phyloP scores from a whole-genome alignment of 2,329 filamentous ascomycete genomes.

The Cladosporium sp. region DNA sequence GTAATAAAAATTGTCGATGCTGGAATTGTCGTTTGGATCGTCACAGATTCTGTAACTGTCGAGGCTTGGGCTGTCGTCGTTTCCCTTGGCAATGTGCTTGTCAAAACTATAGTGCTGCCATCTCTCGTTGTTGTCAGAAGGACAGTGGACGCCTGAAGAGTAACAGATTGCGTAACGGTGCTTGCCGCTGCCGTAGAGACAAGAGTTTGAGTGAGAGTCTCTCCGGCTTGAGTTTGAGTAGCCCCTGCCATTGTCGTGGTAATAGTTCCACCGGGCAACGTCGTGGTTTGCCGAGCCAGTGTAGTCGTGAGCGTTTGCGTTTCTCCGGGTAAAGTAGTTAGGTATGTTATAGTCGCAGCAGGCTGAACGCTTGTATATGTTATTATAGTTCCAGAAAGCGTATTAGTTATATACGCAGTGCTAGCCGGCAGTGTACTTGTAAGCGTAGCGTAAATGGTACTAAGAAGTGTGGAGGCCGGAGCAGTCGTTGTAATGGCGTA shows the following conservation, averaged over 20 bases:
- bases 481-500: background rate
- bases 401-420: background rate
- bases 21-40: conserved; percentile 1
- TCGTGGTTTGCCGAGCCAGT: background rate
- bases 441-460: background rate
- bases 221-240: background rate
- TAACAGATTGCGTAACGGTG: too few relatives aligned
- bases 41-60: background rate
- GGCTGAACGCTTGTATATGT: background rate
- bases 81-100: background rate
- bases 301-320: background rate
- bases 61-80: background rate
- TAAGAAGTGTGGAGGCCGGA: too few relatives aligned
- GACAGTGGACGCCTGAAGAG: too few relatives aligned
- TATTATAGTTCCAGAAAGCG: background rate
- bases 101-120: background rate
- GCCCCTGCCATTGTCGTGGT: background rate
- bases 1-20: conserved; percentile 5
- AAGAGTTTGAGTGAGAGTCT: conserved; percentile 1
- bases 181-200: background rate
- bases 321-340: background rate
- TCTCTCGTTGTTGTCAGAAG: background rate
- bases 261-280: background rate
- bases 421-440: background rate
- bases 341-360: background rate